These are phyloP conservation scores for Petunia secreta DNA, from an alignment of 257 asterid species.

Conservation along the genomic window DNA sequence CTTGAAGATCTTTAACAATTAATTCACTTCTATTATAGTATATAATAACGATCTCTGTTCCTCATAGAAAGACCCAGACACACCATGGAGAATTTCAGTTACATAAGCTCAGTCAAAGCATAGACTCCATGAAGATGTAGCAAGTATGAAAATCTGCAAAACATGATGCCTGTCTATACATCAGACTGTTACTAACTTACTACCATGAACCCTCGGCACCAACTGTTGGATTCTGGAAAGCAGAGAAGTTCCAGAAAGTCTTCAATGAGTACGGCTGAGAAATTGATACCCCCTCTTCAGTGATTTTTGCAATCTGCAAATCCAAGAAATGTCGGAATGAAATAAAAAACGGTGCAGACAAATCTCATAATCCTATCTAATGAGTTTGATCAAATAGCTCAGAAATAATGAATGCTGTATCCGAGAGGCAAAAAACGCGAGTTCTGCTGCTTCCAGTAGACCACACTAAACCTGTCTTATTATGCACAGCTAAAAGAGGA, in stretches of 20 bases:
- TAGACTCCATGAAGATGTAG: too few species aligned
- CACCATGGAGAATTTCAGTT: not conserved
- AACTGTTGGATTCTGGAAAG: slow-evolving; percentile 82
- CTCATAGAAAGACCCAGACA: not conserved
- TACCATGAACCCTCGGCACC: slow-evolving; percentile 95
- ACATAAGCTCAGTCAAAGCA: not conserved
- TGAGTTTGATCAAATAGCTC: not conserved
- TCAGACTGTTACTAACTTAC: slow-evolving; percentile 31
- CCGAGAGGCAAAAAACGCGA: not conserved
- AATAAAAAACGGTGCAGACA: not conserved
- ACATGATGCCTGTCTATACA: not conserved
- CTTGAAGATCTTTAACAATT: too few species aligned
- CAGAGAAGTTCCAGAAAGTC: slow-evolving; percentile 80
- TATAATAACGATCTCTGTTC: not conserved
- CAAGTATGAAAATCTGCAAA: not conserved
- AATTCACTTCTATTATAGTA: not conserved
- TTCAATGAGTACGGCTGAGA: slow-evolving; percentile 80
- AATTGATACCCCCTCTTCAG: slow-evolving; percentile 74
- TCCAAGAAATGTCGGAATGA: slow-evolving; percentile 20
- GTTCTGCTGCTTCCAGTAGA: not conserved
- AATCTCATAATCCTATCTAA: slow-evolving; percentile 1
- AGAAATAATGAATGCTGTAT: not conserved
- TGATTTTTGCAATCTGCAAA: slow-evolving; percentile 88
- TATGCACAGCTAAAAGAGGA: not conserved
- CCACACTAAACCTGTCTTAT: not conserved